phyloP scores from a whole-genome alignment of 2,329 filamentous ascomycete species.

The Arthrinium phaeospermum region DNA sequence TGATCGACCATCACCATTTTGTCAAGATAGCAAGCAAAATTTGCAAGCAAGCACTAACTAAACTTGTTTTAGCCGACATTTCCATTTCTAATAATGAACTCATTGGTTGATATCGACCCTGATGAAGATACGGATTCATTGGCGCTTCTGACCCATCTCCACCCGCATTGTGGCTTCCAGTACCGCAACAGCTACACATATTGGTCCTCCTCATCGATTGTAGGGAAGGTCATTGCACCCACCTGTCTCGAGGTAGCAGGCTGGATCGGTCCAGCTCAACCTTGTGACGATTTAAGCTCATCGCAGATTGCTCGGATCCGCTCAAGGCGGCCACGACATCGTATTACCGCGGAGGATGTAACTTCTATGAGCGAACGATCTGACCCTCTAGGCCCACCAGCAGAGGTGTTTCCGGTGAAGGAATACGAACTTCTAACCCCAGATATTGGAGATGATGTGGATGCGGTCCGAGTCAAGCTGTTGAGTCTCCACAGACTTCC shows the following conservation, averaged over 20 bases:
- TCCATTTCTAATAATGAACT: slow-evolving; percentile 80
- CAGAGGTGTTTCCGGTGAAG: slow-evolving; percentile 66
- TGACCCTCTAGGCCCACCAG: slow-evolving; percentile 69
- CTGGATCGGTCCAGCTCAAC: slow-evolving; percentile 76
- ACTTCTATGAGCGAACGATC: slow-evolving; percentile 70
- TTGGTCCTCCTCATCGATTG: slow-evolving; percentile 74
- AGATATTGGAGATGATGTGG: slow-evolving; percentile 61
- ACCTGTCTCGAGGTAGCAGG: slow-evolving; percentile 74
- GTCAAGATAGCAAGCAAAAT: not conserved
- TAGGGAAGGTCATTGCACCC: slow-evolving; percentile 76
- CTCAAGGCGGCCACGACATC: slow-evolving; percentile 62
- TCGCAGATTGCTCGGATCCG: slow-evolving; percentile 75
- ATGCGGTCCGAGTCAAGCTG: slow-evolving; percentile 73
- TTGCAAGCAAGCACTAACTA: not conserved
- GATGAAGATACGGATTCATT: slow-evolving; percentile 70
- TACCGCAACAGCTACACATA: slow-evolving; percentile 77
- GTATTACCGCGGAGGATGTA: slow-evolving; percentile 64
- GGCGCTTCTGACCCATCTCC: slow-evolving; percentile 70
- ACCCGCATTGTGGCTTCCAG: slow-evolving; percentile 75
- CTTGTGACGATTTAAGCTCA: slow-evolving; percentile 68
- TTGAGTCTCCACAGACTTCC: slow-evolving; percentile 61
- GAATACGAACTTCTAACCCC: slow-evolving; percentile 70
- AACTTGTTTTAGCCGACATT: slow-evolving; percentile 55
- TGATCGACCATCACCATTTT: not conserved
- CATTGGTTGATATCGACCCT: slow-evolving; percentile 75